These are phyloP conservation scores for Crithidia bombi DNA, from an alignment of 208 protist genomes.

Conservation along the genomic window DNA sequence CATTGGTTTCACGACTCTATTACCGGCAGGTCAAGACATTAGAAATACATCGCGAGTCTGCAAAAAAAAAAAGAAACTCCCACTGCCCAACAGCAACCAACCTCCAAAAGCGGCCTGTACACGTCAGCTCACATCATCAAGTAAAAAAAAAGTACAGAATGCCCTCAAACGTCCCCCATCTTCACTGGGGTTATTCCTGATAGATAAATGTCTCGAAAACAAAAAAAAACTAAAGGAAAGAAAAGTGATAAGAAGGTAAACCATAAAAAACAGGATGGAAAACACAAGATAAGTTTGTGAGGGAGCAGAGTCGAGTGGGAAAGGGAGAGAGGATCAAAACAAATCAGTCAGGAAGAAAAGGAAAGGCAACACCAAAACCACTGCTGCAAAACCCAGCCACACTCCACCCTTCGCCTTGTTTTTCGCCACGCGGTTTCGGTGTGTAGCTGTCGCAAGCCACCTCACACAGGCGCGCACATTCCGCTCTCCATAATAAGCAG, in stretches of 20 bases:
- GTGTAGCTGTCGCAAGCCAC: no score
- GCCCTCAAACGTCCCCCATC: no score
- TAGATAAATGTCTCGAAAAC: conserved; percentile 4
- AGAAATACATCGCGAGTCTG: neutral
- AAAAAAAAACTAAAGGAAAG: conserved; percentile 7
- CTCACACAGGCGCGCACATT: no score
- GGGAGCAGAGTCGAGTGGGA: conserved; percentile 10
- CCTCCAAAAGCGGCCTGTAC: neutral
- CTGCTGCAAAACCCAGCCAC: neutral
- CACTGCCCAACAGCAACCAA: no score
- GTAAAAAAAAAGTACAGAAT: neutral
- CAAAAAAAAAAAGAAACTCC: neutral
- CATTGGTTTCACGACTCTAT: no score
- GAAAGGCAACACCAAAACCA: conserved; percentile 1
- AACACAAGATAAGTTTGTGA: conserved; percentile 3
- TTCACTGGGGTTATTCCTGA: neutral
- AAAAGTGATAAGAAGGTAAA: conserved; percentile 9
- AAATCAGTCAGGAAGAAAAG: neutral
- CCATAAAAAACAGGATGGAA: neutral
- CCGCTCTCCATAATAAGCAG: no score
- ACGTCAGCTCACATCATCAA: neutral
- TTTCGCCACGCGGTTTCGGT: no score
- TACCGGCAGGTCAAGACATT: neutral
- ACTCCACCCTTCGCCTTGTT: no score
- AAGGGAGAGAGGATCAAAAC: neutral